Percentiles rank a stretch among this genome's conserved stretches.
Conservation (phyloP, 352 stramenopile genomes). For the Phytopythium montanum region DNA sequence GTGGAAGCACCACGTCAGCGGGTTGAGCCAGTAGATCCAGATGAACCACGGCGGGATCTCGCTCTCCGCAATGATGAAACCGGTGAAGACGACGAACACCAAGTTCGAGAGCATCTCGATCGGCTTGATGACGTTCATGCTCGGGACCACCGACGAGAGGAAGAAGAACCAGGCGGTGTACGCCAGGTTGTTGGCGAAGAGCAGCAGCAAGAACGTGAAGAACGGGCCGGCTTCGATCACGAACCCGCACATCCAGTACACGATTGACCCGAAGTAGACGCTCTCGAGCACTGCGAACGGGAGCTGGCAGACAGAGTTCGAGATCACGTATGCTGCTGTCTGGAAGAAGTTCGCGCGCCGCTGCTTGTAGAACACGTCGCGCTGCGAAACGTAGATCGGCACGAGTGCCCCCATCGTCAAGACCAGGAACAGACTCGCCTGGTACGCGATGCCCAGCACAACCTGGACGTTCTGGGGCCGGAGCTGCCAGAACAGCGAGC, state of each 20-base stretch:
- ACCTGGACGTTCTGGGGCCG: constrained; percentile 10
- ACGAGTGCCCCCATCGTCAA: constrained; percentile 69
- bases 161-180: constrained; percentile 41
- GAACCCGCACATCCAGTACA: constrained; percentile 82
- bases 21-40: constrained; percentile 58
- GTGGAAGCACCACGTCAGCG: constrained; percentile 35
- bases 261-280: constrained; percentile 66
- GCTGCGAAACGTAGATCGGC: constrained; percentile 48
- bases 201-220: constrained; percentile 51
- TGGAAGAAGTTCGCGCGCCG: constrained; percentile 68
- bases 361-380: constrained; percentile 36
- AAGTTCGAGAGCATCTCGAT: constrained; percentile 37
- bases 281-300: constrained; percentile 40
- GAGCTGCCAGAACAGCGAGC: constrained; percentile 16
- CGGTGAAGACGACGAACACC: constrained; percentile 37
- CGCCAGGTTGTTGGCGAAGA: constrained; percentile 46
- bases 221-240: constrained; percentile 31
- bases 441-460: constrained; percentile 57
- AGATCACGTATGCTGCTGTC: constrained; percentile 68
- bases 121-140: constrained; percentile 37
- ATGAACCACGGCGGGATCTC: constrained; percentile 27
- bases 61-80: constrained; percentile 28
- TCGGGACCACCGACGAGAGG: constrained; percentile 23
- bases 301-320: constrained; percentile 22
- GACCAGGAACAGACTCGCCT: constrained; percentile 66